These are phyloP conservation scores for Pythium biforme DNA, from an alignment of 352 stramenopile species.

Conservation along the genomic window DNA sequence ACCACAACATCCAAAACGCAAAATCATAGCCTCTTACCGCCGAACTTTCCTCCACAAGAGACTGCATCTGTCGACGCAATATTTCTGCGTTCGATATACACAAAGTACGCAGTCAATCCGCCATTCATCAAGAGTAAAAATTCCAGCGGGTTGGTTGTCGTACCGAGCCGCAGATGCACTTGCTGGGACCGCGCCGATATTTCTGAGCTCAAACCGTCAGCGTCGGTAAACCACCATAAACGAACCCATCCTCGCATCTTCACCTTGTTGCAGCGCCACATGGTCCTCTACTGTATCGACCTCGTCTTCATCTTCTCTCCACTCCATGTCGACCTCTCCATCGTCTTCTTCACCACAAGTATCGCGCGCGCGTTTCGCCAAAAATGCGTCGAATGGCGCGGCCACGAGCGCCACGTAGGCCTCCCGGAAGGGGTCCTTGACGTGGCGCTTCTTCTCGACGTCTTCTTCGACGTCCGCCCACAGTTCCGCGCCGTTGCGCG, in stretches of 20 bases:
- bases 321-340: slow-evolving; percentile 1
- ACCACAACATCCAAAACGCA: background rate
- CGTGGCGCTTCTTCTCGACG: slow-evolving; percentile 38
- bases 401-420: slow-evolving; percentile 33
- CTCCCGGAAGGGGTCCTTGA: slow-evolving; percentile 37
- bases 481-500: slow-evolving; percentile 1
- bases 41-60: slow-evolving; percentile 25
- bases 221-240: background rate
- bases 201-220: slow-evolving; percentile 9
- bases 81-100: slow-evolving; percentile 24
- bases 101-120: background rate
- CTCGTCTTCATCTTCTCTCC: background rate
- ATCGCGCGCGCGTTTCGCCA: background rate
- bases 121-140: background rate
- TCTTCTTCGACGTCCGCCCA: slow-evolving; percentile 33
- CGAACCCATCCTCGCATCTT: background rate
- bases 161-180: slow-evolving; percentile 35
- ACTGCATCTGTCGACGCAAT: slow-evolving; percentile 26
- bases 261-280: slow-evolving; percentile 17
- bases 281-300: background rate
- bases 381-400: slow-evolving; percentile 28
- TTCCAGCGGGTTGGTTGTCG: background rate
- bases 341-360: background rate
- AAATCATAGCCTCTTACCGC: slow-evolving; percentile 9
- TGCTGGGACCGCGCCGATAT: slow-evolving; percentile 30